Percentiles rank a stretch among this genome's conserved stretches.
Evolutionary conservation across 495 filamentous ascomycete genomes (phyloP).

Genomic region (Trichoderma reesei): DNA sequence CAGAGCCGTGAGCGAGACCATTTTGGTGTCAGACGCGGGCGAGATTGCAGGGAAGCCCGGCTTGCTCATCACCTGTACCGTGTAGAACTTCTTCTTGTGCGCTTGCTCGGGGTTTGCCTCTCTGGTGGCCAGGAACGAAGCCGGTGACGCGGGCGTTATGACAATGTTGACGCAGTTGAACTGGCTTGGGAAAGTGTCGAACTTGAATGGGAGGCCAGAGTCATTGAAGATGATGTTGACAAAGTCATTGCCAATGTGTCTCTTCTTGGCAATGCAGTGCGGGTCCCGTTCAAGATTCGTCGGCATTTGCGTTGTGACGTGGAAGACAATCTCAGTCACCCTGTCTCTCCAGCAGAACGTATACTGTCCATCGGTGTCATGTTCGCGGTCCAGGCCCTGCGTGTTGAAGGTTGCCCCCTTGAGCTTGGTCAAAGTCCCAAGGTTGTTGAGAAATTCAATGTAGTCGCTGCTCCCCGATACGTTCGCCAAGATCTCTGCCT

Average conservation of each 20-base stretch:
- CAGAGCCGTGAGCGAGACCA: slow-evolving; percentile 68
- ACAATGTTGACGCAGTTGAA: slow-evolving; percentile 97
- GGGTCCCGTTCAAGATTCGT: slow-evolving; percentile 68
- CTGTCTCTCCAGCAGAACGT: slow-evolving; percentile 90
- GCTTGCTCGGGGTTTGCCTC: slow-evolving; percentile 25
- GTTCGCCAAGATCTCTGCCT: slow-evolving; percentile 78
- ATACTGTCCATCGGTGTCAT: slow-evolving; percentile 71
- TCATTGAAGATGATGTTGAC: slow-evolving; percentile 98
- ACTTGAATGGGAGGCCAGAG: slow-evolving; percentile 75
- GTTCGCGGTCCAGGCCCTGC: slow-evolving; percentile 72
- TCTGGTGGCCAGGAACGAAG: slow-evolving; percentile 47
- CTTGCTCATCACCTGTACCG: slow-evolving; percentile 73
- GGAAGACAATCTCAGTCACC: slow-evolving; percentile 91
- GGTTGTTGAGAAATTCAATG: slow-evolving; percentile 63
- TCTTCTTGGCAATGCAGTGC: slow-evolving; percentile 74
- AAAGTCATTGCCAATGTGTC: slow-evolving; percentile 93
- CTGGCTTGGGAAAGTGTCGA: slow-evolving; percentile 84
- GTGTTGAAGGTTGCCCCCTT: slow-evolving; percentile 82
- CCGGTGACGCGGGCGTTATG: slow-evolving; percentile 73
- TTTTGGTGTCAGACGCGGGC: slow-evolving; percentile 75
- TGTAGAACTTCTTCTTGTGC: slow-evolving; percentile 52
- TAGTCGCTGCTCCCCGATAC: slow-evolving; percentile 76
- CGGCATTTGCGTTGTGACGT: slow-evolving; percentile 95
- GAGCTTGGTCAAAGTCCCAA: slow-evolving; percentile 72
- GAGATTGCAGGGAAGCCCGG: slow-evolving; percentile 84